These are phyloP conservation scores for Ophiostoma ips DNA, from an alignment of 2,329 filamentous ascomycete genomes.

Conservation along the genomic window DNA sequence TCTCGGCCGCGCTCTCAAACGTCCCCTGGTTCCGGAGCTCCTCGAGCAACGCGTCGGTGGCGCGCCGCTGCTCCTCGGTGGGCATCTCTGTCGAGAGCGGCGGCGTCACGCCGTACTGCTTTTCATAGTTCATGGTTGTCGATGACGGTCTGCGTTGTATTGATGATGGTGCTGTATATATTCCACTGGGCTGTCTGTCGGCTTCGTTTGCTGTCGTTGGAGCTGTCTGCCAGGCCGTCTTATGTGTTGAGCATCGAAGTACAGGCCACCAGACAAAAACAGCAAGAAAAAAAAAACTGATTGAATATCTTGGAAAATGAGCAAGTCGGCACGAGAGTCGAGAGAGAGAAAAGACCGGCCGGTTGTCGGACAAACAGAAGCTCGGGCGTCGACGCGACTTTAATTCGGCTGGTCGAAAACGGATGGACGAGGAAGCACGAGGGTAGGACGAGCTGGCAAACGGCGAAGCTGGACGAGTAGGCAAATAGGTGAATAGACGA, in stretches of 20 bases:
- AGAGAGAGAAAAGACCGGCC: not conserved
- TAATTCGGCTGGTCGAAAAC: not conserved
- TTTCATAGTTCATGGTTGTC: constrained; percentile 17
- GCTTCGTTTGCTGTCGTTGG: no score
- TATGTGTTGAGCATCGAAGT: no score
- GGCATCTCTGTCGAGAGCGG: constrained; percentile 69
- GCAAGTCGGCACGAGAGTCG: not conserved
- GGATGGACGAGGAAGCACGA: not conserved
- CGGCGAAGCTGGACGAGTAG: no score
- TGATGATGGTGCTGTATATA: no score
- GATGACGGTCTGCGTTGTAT: no score
- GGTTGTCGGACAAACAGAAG: not conserved
- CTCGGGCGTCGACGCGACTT: not conserved
- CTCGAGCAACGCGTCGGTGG: constrained; percentile 65
- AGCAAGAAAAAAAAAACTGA: not conserved
- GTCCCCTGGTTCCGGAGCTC: constrained; percentile 84
- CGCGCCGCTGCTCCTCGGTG: constrained; percentile 59
- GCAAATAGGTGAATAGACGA: no score
- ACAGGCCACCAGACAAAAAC: no score
- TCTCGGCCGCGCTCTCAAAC: constrained; percentile 74
- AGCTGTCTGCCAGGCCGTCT: no score
- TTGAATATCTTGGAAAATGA: not conserved
- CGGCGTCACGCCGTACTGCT: constrained; percentile 55
- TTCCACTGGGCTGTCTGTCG: not conserved
- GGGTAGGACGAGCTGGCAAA: not conserved